Percentiles rank a stretch among this genome's conserved stretches.
These are phyloP conservation scores for Plenodomus biglobosus DNA, from an alignment of 2,329 filamentous ascomycete species.

Conservation along the genomic window DNA sequence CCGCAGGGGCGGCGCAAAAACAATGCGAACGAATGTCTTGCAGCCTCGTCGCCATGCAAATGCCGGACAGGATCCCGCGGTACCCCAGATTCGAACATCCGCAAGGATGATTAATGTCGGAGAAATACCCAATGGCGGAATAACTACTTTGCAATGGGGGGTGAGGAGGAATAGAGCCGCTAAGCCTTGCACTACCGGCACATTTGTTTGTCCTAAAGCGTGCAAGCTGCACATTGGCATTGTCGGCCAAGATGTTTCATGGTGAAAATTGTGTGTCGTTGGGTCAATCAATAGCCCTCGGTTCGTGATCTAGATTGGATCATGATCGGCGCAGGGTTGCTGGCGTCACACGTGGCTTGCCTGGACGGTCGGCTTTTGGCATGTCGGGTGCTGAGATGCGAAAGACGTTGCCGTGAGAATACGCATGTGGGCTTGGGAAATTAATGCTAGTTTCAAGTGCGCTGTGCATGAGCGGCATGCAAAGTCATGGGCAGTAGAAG, in stretches of 20 bases:
- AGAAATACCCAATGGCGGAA: conserved; percentile 14
- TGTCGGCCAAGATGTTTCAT: neutral
- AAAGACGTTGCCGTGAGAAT: no score
- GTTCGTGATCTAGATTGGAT: neutral
- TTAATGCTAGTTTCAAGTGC: no score
- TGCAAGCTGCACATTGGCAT: neutral
- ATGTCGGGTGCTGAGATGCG: neutral
- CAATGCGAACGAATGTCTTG: no score
- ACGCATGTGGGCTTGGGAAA: no score
- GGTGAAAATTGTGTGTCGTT: neutral
- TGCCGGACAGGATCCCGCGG: neutral
- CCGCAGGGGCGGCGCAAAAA: no score
- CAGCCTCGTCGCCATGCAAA: neutral
- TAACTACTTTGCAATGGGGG: neutral
- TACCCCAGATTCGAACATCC: neutral
- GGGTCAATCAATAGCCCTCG: neutral
- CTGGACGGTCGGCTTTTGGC: neutral
- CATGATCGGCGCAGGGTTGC: neutral
- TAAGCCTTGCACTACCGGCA: conserved; percentile 15
- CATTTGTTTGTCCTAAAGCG: conserved; percentile 4
- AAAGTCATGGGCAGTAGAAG: neutral
- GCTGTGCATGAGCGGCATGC: conserved; percentile 3
- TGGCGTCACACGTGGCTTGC: neutral
- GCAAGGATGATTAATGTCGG: conserved; percentile 1
- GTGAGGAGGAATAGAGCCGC: conserved; percentile 2